Conservation (phyloP, 202 grass and related monocot genomes). For the Elaeis oleifera region DNA sequence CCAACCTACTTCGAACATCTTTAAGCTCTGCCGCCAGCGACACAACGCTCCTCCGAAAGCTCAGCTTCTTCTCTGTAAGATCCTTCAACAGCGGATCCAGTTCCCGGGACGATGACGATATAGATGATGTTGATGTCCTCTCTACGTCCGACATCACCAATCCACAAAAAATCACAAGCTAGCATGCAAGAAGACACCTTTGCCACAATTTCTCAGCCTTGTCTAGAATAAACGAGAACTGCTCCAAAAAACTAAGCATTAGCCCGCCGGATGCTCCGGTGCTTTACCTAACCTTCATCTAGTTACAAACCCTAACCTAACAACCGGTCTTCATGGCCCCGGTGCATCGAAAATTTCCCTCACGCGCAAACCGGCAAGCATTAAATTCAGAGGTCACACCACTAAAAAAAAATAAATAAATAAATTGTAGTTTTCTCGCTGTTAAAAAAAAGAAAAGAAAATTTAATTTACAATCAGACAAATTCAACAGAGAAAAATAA, state of each 20-base stretch:
- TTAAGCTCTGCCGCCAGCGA: constrained; percentile 79
- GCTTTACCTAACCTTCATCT: background rate
- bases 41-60: constrained; percentile 70
- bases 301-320: background rate
- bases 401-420: background rate
- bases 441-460: background rate
- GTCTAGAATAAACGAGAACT: background rate
- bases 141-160: constrained; percentile 15
- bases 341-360: background rate
- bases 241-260: background rate
- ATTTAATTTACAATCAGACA: background rate
- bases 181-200: background rate
- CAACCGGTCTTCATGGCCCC: background rate
- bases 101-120: constrained; percentile 9
- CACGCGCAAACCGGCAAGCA: background rate
- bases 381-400: background rate
- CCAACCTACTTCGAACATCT: constrained; percentile 48
- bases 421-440: background rate
- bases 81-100: constrained; percentile 75
- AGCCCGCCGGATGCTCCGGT: background rate
- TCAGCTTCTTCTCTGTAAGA: constrained; percentile 82
- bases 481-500: background rate
- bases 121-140: background rate
- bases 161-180: background rate
- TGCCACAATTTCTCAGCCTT: no score